Conservation (phyloP, 2,329 filamentous ascomycete genomes). For the Coniochaeta hoffmannii region DNA sequence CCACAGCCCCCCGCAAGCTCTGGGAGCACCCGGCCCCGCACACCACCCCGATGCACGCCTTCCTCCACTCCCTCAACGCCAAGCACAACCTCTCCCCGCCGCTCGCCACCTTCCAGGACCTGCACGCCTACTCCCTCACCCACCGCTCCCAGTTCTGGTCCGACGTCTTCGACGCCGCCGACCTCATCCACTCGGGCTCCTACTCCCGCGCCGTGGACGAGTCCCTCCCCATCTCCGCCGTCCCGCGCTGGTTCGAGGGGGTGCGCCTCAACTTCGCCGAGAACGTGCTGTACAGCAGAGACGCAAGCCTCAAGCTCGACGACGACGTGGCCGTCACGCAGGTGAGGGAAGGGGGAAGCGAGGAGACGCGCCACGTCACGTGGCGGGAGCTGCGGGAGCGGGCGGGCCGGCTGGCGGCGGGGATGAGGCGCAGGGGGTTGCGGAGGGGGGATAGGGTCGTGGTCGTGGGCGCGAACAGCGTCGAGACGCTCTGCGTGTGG, state of each 20-base stretch:
- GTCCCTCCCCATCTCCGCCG: constrained; percentile 56
- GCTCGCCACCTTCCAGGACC: constrained; percentile 62
- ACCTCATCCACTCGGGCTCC: constrained; percentile 56
- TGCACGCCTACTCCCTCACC: constrained; percentile 62
- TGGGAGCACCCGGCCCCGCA: constrained; percentile 60
- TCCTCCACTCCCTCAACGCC: constrained; percentile 58
- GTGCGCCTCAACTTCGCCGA: constrained; percentile 71
- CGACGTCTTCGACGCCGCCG: constrained; percentile 10
- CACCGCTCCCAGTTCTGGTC: constrained; percentile 58
- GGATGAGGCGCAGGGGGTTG: constrained; percentile 60
- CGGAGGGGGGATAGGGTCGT: constrained; percentile 67
- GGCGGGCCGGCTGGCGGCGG: constrained; percentile 54
- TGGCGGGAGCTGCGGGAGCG: constrained; percentile 59
- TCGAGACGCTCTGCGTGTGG: constrained; percentile 67
- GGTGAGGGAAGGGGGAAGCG: constrained; percentile 57
- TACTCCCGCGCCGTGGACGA: constrained; percentile 61
- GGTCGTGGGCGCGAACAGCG: constrained; percentile 65
- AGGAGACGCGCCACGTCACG: constrained; percentile 46
- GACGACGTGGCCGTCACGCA: constrained; percentile 63
- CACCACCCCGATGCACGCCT: constrained; percentile 57
- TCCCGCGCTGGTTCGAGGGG: constrained; percentile 73
- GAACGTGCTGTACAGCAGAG: constrained; percentile 61
- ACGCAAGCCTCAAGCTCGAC: constrained; percentile 57
- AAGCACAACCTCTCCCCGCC: constrained; percentile 43
- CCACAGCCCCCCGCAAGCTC: constrained; percentile 48